These are phyloP conservation scores for Lophium mytilinum DNA, from an alignment of 495 filamentous ascomycete genomes.

Conservation along the genomic window DNA sequence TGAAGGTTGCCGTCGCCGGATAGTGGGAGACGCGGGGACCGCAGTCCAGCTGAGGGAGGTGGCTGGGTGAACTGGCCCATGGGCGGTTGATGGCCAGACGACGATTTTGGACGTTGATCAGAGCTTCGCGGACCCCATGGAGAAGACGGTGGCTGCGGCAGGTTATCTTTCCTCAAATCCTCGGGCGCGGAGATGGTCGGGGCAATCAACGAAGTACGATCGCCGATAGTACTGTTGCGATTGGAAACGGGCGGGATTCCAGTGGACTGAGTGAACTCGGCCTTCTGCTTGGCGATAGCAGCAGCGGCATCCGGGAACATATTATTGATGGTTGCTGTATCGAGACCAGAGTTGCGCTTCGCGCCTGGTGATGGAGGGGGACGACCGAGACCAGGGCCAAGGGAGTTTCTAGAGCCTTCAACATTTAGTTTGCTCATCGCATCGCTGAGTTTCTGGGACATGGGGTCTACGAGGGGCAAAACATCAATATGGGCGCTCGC, in stretches of 20 bases:
- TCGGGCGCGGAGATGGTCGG: conserved; percentile 67
- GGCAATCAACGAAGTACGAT: conserved; percentile 68
- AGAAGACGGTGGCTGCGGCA: conserved; percentile 52
- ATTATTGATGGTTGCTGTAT: conserved; percentile 88
- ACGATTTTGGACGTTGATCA: conserved; percentile 74
- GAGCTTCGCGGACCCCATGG: conserved; percentile 60
- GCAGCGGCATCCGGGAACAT: conserved; percentile 99
- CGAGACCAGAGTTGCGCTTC: conserved; percentile 87
- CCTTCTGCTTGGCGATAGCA: conserved; percentile 94
- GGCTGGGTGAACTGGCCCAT: conserved; percentile 97
- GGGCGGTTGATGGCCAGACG: conserved; percentile 72
- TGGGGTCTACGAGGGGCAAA: conserved; percentile 58
- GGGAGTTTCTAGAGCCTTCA: conserved; percentile 76
- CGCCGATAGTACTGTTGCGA: conserved; percentile 83
- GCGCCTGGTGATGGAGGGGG: conserved; percentile 68
- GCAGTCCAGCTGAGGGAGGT: conserved; percentile 66
- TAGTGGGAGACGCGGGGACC: conserved; percentile 65
- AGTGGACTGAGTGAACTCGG: conserved; percentile 89
- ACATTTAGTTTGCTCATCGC: conserved; percentile 93
- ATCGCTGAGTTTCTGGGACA: conserved; percentile 93
- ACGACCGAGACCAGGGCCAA: conserved; percentile 56
- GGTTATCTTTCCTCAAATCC: conserved; percentile 29
- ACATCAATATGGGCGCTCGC: conserved; percentile 17
- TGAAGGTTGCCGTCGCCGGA: conserved; percentile 63
- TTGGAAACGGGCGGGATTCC: conserved; percentile 85